A percentile compares a stretch with the other conserved stretches of the same genome.
phyloP scores from a whole-genome alignment of 441 rosid species.

The Theobroma grandiflorum region DNA sequence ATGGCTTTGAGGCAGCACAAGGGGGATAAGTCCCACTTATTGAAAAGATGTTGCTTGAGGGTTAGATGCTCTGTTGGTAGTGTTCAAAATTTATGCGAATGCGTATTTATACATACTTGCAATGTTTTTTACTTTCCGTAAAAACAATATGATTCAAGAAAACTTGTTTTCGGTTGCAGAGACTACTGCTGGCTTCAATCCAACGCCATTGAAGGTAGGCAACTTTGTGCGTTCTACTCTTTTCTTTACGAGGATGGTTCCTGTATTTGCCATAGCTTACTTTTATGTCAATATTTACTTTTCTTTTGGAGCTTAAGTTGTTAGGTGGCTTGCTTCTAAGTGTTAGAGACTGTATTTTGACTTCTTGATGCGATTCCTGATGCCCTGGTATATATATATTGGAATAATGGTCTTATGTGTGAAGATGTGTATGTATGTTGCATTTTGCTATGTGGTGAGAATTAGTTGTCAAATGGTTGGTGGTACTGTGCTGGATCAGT shows the following conservation, averaged over 20 bases:
- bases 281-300: neutral
- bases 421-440: neutral
- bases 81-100: conserved; percentile 14
- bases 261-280: neutral
- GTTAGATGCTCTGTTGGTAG: conserved; percentile 80
- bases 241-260: neutral
- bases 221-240: neutral
- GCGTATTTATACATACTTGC: neutral
- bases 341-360: neutral
- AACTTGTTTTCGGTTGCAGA: conserved; percentile 52
- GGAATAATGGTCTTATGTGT: neutral
- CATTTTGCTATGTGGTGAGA: neutral
- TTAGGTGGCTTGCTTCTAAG: conserved; percentile 8
- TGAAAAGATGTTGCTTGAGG: conserved; percentile 66
- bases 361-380: conserved; percentile 9
- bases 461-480: neutral
- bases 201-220: conserved; percentile 77
- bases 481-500: neutral
- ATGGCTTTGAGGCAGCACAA: conserved; percentile 63
- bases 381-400: neutral
- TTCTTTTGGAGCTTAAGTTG: neutral
- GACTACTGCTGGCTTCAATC: conserved; percentile 81
- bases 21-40: conserved; percentile 58
- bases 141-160: conserved; percentile 8
- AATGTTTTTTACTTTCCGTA: conserved; percentile 5